Base-by-base conservation (phyloP, 495 filamentous ascomycete genomes). In the Xylaria scruposa region DNA sequence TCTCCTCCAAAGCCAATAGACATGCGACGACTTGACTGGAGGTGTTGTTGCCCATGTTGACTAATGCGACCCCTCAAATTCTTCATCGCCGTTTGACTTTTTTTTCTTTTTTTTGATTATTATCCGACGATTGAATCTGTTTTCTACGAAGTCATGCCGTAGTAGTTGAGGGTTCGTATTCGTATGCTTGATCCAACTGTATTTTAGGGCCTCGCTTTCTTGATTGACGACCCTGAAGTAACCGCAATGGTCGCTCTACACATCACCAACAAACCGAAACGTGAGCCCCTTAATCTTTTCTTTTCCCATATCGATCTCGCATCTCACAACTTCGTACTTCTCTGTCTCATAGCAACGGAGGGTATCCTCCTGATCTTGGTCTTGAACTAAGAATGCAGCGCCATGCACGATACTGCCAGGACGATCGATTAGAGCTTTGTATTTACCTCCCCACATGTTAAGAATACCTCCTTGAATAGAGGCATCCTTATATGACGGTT, bases 301-400 rank as follows among this genome's bases (percentile, higher is more conserved):
- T 4, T 13, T 21, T 53, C 24, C 21, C n/a, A 24, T 3, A 8
- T 21, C 8, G 10, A 53, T 9, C 8, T 53, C 49, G 9, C 49
- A 53, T 24, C 49, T 53, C n/a, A 53, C 49, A 12, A 53, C 49
- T 26, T 53, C 49, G 49, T 53, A 53, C 4, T 53, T 53, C 2
- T 53, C 49, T 13, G 49, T 53, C 12, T 53, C 49, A 24, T 53
- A 53, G n/a, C 49, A 53, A 53, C 49, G 49, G 12, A 53, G 49
- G 12, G 12, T 26, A 12, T 53, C 49, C 6, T 53, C 49, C n/a
- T 53, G 19, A 9, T 53, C 49, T 53, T 24, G n/a, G 10, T 26
- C 10, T 26, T 53, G 21, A 3, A 53, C 49, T 12, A 53, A 26
- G 49, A 53, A 53, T 3, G 49, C 49, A 53, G n/a, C 6, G 2